Evolutionary conservation across 2,329 filamentous ascomycete genomes (phyloP).

Genomic region (Talaromyces islandicus): DNA sequence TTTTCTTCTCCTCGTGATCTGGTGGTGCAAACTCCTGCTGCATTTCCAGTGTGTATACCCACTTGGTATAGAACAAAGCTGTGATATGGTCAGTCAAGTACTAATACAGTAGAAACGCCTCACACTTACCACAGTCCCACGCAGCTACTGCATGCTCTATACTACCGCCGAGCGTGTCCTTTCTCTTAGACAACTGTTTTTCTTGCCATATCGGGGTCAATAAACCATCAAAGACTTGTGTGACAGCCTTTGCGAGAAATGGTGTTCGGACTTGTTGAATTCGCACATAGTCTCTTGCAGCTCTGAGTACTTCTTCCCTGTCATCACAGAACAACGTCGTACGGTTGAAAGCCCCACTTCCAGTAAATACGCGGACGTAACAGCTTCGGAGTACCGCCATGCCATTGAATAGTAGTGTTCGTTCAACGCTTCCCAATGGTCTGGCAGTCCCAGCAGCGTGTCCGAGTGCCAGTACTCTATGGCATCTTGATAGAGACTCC

Average conservation of each 20-base stretch:
- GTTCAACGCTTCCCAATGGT: constrained; percentile 14
- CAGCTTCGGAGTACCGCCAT: constrained; percentile 27
- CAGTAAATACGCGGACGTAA: constrained; percentile 23
- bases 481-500: constrained; percentile 22
- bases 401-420: constrained; percentile 28
- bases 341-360: constrained; percentile 22
- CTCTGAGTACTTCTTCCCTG: constrained; percentile 17
- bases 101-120: neutral
- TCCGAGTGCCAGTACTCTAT: constrained; percentile 13
- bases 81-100: neutral
- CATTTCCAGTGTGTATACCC: constrained; percentile 25
- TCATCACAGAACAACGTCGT: constrained; percentile 23
- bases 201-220: constrained; percentile 22
- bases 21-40: constrained; percentile 11
- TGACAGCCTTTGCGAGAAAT: constrained; percentile 22
- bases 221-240: constrained; percentile 23
- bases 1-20: constrained; percentile 18
- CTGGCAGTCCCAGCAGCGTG: neutral
- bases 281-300: constrained; percentile 19
- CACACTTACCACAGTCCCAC: constrained; percentile 24
- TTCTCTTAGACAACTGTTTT: constrained; percentile 24
- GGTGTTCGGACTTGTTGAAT: constrained; percentile 18
- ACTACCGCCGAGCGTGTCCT: constrained; percentile 26
- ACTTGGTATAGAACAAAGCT: constrained; percentile 28
- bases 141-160: constrained; percentile 28